Percentiles rank a stretch among this genome's conserved stretches.
These are phyloP conservation scores for Tricholoma flavovirens DNA, from an alignment of 768 basidiomycete species.

Conservation along the genomic window DNA sequence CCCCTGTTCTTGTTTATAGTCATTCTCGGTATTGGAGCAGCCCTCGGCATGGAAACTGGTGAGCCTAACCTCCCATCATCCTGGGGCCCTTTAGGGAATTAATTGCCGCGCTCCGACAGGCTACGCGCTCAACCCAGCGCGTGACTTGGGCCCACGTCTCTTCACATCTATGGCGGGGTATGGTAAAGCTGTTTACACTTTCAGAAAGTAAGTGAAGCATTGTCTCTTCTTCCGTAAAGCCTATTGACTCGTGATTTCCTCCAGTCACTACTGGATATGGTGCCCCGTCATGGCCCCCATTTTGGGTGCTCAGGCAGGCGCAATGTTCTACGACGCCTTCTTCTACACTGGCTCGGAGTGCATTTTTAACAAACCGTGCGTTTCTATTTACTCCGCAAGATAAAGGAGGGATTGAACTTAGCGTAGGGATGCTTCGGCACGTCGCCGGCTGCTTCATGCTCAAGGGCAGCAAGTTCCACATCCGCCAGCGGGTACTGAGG, in stretches of 20 bases:
- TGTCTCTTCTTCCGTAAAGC: background rate
- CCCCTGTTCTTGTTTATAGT: slow-evolving; percentile 52
- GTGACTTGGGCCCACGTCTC: slow-evolving; percentile 54
- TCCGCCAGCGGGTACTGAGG: slow-evolving; percentile 10
- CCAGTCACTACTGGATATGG: slow-evolving; percentile 73
- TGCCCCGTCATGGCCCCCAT: slow-evolving; percentile 54
- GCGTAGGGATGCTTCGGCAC: slow-evolving; percentile 7
- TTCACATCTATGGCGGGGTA: slow-evolving; percentile 68
- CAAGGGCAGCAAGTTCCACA: slow-evolving; percentile 5
- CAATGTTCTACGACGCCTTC: slow-evolving; percentile 51
- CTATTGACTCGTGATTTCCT: slow-evolving; percentile 13
- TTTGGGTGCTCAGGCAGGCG: slow-evolving; percentile 48
- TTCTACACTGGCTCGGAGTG: slow-evolving; percentile 55
- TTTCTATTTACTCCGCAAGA: slow-evolving; percentile 1
- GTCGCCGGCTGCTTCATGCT: slow-evolving; percentile 8
- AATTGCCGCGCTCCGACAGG: background rate
- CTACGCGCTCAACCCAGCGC: slow-evolving; percentile 37
- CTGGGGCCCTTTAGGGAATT: background rate
- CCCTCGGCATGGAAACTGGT: slow-evolving; percentile 59
- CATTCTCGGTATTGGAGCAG: slow-evolving; percentile 49
- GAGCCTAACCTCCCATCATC: background rate
- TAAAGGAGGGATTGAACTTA: background rate
- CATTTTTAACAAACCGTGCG: slow-evolving; percentile 48
- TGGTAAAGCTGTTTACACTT: slow-evolving; percentile 38
- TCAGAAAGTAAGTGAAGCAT: slow-evolving; percentile 28